phyloP scores from a whole-genome alignment of 352 stramenopile species.

The Phytophthora pluvialis region DNA sequence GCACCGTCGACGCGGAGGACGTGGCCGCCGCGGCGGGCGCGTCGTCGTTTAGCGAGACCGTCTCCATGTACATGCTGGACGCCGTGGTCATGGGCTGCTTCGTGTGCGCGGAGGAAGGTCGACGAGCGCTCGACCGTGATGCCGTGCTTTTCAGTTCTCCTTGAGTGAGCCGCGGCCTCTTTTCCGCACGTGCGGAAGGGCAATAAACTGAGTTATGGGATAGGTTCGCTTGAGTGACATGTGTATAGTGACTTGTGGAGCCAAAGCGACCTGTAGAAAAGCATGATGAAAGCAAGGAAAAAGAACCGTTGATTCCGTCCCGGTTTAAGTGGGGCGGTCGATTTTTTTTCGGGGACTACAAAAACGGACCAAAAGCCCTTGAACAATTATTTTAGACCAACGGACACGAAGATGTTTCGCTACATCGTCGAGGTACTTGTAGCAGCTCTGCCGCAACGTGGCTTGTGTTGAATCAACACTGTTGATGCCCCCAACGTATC shows the following conservation, averaged over 20 bases:
- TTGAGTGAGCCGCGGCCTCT: slow-evolving; percentile 20
- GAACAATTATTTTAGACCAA: slow-evolving; percentile 10
- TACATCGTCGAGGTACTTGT: slow-evolving; percentile 6
- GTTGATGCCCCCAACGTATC: slow-evolving; percentile 5
- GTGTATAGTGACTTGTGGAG: slow-evolving; percentile 1
- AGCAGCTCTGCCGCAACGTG: slow-evolving; percentile 25
- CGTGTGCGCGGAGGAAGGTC: slow-evolving; percentile 15
- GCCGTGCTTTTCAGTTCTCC: slow-evolving; percentile 21
- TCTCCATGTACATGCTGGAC: slow-evolving; percentile 63
- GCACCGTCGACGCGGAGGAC: slow-evolving; percentile 21
- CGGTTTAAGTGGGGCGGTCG: not conserved
- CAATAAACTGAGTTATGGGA: slow-evolving; percentile 8
- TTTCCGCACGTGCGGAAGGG: slow-evolving; percentile 26
- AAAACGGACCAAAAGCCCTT: slow-evolving; percentile 3
- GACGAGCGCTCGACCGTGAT: slow-evolving; percentile 8
- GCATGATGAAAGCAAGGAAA: slow-evolving; percentile 9
- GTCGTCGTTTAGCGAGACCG: slow-evolving; percentile 80
- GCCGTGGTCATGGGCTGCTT: slow-evolving; percentile 33
- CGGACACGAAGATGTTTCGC: slow-evolving; percentile 26
- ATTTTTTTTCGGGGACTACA: slow-evolving; percentile 3
- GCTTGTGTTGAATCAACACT: no score
- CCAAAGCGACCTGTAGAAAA: not conserved
- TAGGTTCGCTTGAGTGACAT: slow-evolving; percentile 23
- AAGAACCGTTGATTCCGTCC: slow-evolving; percentile 18
- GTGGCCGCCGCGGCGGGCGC: slow-evolving; percentile 12